Base-by-base conservation (phyloP, 139 green algal genomes). In the Zygnema cylindricum region DNA sequence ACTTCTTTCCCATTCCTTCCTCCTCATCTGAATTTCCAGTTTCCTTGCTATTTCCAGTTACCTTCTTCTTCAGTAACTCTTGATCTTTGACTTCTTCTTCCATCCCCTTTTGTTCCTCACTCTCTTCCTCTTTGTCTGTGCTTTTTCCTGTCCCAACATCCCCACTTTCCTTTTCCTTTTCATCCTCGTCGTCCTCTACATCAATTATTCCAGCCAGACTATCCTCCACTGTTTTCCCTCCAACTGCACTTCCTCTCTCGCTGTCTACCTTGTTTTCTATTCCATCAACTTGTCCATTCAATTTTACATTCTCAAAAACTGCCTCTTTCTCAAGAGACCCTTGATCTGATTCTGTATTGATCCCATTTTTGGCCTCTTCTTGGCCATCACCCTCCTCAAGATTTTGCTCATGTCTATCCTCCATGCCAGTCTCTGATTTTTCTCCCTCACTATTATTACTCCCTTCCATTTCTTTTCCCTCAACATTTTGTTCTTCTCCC, bases 211-310 rank as follows among this genome's bases (percentile, higher is more conserved):
- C 57, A 73, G 57, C 30, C 57, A 73, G 57, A 25, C 57, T 30
- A 73, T 73, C 57, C 57, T 73, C 57, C 57, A 35, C 57, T 73
- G 25, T 30, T 73, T 25, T 73, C 57, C 57, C 57, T 35, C 57
- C 57, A 25, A 73, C 57, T n/a, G n/a, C n/a, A n/a, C n/a, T n/a
- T n/a, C n/a, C n/a, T n/a, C n/a, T n/a, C n/a, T n/a, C n/a, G n/a
- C n/a, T n/a, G n/a, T n/a, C n/a, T n/a, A n/a, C n/a, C n/a, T n/a
- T n/a, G n/a, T n/a, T n/a, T n/a, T n/a, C n/a, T n/a, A n/a, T n/a
- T n/a, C n/a, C n/a, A n/a, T n/a, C n/a, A n/a, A n/a, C n/a, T n/a
- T n/a, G n/a, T n/a, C n/a, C n/a, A n/a, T n/a, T n/a, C n/a, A n/a
- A n/a, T n/a, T n/a, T n/a, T n/a, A n/a, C n/a, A n/a, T n/a, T n/a